Evolutionary conservation across 495 filamentous ascomycete genomes (phyloP).

Genomic region (Penicillium goetzii): DNA sequence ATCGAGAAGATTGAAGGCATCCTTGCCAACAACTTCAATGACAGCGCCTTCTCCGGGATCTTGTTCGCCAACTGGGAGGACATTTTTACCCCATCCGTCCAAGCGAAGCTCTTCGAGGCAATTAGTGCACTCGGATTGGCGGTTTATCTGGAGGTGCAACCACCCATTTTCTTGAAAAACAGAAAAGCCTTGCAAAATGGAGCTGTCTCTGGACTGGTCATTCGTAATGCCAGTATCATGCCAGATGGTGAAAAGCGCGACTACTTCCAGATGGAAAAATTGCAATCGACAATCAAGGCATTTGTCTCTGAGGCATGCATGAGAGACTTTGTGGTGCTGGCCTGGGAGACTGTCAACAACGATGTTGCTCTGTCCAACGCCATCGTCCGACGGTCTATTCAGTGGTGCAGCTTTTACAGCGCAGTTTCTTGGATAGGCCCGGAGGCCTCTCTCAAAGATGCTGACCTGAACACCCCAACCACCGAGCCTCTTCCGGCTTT

Average conservation of each 20-base stretch:
- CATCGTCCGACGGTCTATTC: conserved; percentile 54
- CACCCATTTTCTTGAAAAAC: conserved; percentile 52
- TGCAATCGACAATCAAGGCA: conserved; percentile 54
- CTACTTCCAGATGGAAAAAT: conserved; percentile 49
- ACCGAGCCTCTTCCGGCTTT: conserved; percentile 56
- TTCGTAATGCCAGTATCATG: conserved; percentile 55
- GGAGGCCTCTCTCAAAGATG: conserved; percentile 45
- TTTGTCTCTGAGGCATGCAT: conserved; percentile 58
- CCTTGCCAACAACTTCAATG: conserved; percentile 36
- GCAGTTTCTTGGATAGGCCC: conserved; percentile 55
- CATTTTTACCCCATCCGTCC: conserved; percentile 35
- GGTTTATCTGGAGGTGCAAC: conserved; percentile 54
- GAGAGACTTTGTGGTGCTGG: conserved; percentile 49
- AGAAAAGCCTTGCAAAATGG: conserved; percentile 38
- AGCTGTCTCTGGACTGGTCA: conserved; percentile 48
- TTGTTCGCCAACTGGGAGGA: conserved; percentile 55
- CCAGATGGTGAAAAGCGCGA: conserved; percentile 52
- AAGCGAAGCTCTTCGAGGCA: conserved; percentile 41
- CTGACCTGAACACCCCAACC: conserved; percentile 38
- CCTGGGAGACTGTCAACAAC: conserved; percentile 61
- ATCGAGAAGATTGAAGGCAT: conserved; percentile 42
- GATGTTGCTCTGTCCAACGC: conserved; percentile 51
- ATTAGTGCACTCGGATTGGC: conserved; percentile 44
- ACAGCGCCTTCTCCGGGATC: conserved; percentile 48
- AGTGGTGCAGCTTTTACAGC: conserved; percentile 62